phyloP scores from a whole-genome alignment of 1,284 basidiomycete species.

The Ceratobasidium sp. region DNA sequence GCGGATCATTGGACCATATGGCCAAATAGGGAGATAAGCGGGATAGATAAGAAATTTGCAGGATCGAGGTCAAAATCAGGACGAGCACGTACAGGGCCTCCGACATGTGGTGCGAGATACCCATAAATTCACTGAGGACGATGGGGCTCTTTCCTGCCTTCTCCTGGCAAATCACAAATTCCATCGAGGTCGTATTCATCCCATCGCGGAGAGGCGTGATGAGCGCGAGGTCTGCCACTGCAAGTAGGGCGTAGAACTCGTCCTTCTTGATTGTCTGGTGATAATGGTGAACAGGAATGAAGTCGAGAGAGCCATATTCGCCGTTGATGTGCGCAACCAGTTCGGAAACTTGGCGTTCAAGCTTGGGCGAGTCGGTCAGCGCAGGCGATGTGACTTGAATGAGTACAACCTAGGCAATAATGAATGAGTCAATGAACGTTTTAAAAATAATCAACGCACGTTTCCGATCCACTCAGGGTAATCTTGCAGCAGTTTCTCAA shows the following conservation, averaged over 20 bases:
- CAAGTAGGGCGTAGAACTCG: constrained; percentile 97
- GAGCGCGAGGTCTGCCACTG: constrained; percentile 93
- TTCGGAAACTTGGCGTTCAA: constrained; percentile 94
- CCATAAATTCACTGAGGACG: constrained; percentile 97
- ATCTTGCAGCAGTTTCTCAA: constrained; percentile 91
- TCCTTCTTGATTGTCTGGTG: constrained; percentile 98
- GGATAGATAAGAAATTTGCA: constrained; percentile 38
- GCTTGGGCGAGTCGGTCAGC: constrained; percentile 90
- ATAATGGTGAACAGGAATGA: constrained; percentile 99
- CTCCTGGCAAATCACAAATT: constrained; percentile 95
- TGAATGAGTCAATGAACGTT: background rate
- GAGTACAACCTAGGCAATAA: constrained; percentile 60
- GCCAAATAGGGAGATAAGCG: constrained; percentile 52
- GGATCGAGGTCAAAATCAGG: constrained; percentile 3
- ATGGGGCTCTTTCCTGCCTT: constrained; percentile 80
- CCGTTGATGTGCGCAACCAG: constrained; percentile 98
- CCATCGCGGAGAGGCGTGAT: constrained; percentile 97
- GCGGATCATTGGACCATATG: constrained; percentile 57
- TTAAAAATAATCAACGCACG: constrained; percentile 64
- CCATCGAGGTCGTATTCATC: constrained; percentile 99
- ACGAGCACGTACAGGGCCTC: constrained; percentile 71
- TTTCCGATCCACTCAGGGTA: constrained; percentile 98
- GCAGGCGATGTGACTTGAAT: constrained; percentile 94
- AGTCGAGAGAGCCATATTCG: constrained; percentile 93
- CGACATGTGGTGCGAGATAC: constrained; percentile 88